Evolutionary conservation across 805 yeast genomes (phyloP).

Genomic region (Monosporozyma yasuniensis): DNA sequence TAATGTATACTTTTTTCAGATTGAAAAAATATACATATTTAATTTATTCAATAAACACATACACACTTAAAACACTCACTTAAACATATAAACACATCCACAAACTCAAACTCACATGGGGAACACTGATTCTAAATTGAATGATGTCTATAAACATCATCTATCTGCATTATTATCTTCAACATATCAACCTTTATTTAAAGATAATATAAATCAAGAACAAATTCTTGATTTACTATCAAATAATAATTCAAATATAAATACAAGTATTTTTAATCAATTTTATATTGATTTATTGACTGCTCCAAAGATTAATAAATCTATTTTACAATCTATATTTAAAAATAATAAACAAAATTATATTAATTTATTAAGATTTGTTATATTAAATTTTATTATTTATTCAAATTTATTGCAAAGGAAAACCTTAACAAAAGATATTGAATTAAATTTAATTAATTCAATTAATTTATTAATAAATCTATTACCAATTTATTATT

Average conservation of each 20-base stretch:
- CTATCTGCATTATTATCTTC: slow-evolving; percentile 14
- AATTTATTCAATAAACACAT: too few relatives aligned
- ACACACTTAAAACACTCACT: background rate
- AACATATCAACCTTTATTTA: background rate
- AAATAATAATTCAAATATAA: too few relatives aligned
- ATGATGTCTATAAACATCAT: slow-evolving; percentile 44
- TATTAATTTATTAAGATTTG: slow-evolving; percentile 35
- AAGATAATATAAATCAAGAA: background rate
- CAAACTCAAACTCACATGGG: slow-evolving; percentile 41
- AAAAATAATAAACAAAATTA: slow-evolving; percentile 3
- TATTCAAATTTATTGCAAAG: slow-evolving; percentile 12
- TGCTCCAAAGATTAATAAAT: background rate
- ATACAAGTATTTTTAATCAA: background rate
- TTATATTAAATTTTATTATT: slow-evolving; percentile 30
- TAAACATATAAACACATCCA: background rate
- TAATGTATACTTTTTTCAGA: too few relatives aligned
- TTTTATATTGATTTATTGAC: background rate
- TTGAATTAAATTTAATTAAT: background rate
- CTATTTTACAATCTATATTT: background rate
- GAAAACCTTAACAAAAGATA: background rate
- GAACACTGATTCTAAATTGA: slow-evolving; percentile 57
- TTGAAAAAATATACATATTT: too few relatives aligned
- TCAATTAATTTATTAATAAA: slow-evolving; percentile 58
- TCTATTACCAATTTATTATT: slow-evolving; percentile 53
- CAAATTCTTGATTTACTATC: background rate